Evolutionary conservation across 176 grass and related monocot species (phyloP).

Genomic region (Ensete glaucum): DNA sequence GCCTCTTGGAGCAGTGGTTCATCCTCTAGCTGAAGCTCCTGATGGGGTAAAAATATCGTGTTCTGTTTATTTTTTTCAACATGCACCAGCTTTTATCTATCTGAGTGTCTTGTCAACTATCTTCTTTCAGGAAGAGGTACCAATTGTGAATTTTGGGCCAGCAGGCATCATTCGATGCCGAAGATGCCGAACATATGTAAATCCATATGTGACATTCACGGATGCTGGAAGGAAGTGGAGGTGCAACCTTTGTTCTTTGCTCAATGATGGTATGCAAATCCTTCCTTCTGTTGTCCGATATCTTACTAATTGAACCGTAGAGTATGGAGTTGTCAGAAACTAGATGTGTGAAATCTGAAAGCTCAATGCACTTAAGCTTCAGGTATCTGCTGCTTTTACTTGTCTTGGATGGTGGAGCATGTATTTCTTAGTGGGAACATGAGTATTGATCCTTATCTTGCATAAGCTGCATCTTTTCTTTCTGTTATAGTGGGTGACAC

Average conservation of each 20-base stretch:
- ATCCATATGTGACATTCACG: slow-evolving; percentile 82
- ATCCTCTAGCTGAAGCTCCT: slow-evolving; percentile 82
- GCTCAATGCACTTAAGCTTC: too few relatives aligned
- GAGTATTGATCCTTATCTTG: too few relatives aligned
- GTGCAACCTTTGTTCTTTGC: slow-evolving; percentile 93
- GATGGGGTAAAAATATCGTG: slow-evolving; percentile 58
- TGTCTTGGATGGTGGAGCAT: too few relatives aligned
- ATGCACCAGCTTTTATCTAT: background rate
- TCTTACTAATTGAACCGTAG: background rate
- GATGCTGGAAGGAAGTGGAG: slow-evolving; percentile 96
- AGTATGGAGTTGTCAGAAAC: too few relatives aligned
- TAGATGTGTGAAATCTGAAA: too few relatives aligned
- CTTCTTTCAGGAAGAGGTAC: slow-evolving; percentile 65
- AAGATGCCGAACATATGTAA: slow-evolving; percentile 95
- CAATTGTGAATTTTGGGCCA: slow-evolving; percentile 72
- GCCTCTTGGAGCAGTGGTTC: slow-evolving; percentile 74
- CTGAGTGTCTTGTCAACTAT: slow-evolving; percentile 21
- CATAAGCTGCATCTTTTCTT: too few relatives aligned
- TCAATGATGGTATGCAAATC: slow-evolving; percentile 71
- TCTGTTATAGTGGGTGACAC: too few relatives aligned
- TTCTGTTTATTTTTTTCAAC: background rate
- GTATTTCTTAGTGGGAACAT: too few relatives aligned
- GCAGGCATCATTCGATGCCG: slow-evolving; percentile 81
- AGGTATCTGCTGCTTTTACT: too few relatives aligned
- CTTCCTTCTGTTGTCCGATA: background rate